These are phyloP conservation scores for Acanthochlamys bracteata DNA, from an alignment of 106 monocot genomes.

Conservation along the genomic window DNA sequence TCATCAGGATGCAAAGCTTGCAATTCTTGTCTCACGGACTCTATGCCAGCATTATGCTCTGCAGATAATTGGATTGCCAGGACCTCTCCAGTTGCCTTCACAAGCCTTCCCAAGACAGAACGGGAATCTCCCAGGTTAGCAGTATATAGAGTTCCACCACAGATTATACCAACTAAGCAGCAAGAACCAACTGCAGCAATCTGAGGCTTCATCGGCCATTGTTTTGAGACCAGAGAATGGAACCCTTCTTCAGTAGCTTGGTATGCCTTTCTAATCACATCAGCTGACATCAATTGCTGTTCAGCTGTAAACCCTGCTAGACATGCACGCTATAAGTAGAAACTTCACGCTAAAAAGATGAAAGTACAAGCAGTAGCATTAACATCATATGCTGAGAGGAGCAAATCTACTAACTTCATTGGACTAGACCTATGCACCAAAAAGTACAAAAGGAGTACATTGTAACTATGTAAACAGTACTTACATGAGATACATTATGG, in stretches of 20 bases:
- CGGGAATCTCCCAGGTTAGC: conserved; percentile 49
- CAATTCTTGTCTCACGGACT: conserved; percentile 41
- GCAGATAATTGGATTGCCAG: conserved; percentile 38
- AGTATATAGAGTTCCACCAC: conserved; percentile 25
- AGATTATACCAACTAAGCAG: conserved; percentile 40
- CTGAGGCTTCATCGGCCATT: conserved; percentile 45
- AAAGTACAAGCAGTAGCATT: neutral
- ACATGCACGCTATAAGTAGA: neutral
- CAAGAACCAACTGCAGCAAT: conserved; percentile 43
- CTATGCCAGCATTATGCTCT: conserved; percentile 39
- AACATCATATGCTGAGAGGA: neutral
- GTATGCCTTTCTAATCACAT: conserved; percentile 33
- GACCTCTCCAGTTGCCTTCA: conserved; percentile 49
- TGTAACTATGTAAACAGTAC: too few species aligned
- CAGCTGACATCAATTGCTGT: conserved; percentile 30
- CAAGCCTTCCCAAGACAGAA: conserved; percentile 32
- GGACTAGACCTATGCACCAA: neutral
- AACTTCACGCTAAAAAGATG: neutral
- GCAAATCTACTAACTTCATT: neutral
- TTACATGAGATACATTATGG: too few species aligned
- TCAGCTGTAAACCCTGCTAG: conserved; percentile 40
- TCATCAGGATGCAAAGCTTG: conserved; percentile 35
- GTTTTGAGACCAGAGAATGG: conserved; percentile 29
- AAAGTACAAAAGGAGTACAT: neutral
- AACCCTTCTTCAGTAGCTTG: conserved; percentile 49